Evolutionary conservation across 1,284 basidiomycete genomes (phyloP), one percentile per base, ranked within the genome.

Genomic region (Phellinidium pouzarii): DNA sequence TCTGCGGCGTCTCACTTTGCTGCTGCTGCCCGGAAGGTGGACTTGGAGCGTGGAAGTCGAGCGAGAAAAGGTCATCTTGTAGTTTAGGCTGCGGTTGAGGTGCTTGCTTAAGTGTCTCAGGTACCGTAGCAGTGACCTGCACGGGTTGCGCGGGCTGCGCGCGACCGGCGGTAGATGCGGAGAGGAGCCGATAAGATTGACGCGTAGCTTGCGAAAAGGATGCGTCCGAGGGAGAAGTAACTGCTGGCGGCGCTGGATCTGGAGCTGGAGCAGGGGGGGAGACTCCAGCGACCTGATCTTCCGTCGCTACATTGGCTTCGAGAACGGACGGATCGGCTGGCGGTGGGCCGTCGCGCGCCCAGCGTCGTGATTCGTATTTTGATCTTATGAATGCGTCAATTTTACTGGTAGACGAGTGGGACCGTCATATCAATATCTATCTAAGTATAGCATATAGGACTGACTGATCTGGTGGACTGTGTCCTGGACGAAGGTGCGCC

Each of bases 321-420:
- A 98, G 76, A 0, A 80, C 71, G 23, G 87, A 83, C 2, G 95
- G 95, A 68, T 97, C 91, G 0, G 69, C 61, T 0, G 95, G 95
- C 0, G 77, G 79, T 5, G 91, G 87, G 0, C 90, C 92, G 25
- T 96, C 90, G 70, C 88, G 76, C 0, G 93, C 95, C 95, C 95
- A 99, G 54, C 94, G 76, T 40, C 81, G 79, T 9, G 87, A 83
- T 68, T 99, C 96, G 67, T 99, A 99, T 69, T 99, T 99, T 44
- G 92, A 95, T 42, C 95, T 83, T 59, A 99, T 93, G 68, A 96
- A 99, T 0, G 91, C 94, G 56, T 99, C 95, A 72, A 99, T 93
- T 79, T 98, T 98, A 70, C 93, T 96, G 64, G 29, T 53, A 45
- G 26, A 31, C 12, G 46, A 25, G 37, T 12, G 29, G 38, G 12